Evolutionary conservation across 2,329 filamentous ascomycete genomes (phyloP), one percentile per base, ranked within the genome.

Genomic region (Pseudonectria foliicola): DNA sequence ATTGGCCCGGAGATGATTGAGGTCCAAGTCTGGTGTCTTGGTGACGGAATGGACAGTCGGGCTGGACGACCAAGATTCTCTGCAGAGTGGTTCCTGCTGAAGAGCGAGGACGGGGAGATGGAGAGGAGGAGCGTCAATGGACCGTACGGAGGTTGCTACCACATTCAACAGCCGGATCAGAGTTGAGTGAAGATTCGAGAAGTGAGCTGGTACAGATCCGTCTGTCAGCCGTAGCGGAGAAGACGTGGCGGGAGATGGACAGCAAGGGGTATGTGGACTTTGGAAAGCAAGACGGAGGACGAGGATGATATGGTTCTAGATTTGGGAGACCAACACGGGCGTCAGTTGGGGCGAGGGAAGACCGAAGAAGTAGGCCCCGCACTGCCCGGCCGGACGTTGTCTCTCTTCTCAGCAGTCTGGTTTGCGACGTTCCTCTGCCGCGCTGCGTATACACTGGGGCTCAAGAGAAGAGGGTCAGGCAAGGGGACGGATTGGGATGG

Each of bases 401-500:
- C 49, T 52, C 49, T 52, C 49, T 43, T 52, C 49, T 49, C 46
- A 41, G 37, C 34, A 32, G 29, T 42, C 46, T 42, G 39, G 44
- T 41, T 46, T 34, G 34, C 26, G 30, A 38, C 44, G 39, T 45
- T 42, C 30, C 40, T 37, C 39, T 45, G 46, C 39, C 39, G 40
- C 38, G 37, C 31, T 37, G 36, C 42, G 35, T 40, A 35, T n/a
- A n/a, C n/a, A n/a, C 39, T 27, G 38, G 44, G 49, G 40, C 38
- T 29, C 39, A 42, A 41, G 14, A 13, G 18, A 40, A 43, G 35
- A 38, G 31, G 39, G 42, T 31, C 31, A 38, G 27, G 38, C 31
- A 35, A n/a, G 35, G 37, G 37, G 40, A 38, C 38, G 38, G 44
- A 36, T 51, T 44, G 44, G 42, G 46, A 45, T 36, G 40, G 38